phyloP scores from a whole-genome alignment of 495 filamentous ascomycete species.

The Hyaloscypha hepaticicola region DNA sequence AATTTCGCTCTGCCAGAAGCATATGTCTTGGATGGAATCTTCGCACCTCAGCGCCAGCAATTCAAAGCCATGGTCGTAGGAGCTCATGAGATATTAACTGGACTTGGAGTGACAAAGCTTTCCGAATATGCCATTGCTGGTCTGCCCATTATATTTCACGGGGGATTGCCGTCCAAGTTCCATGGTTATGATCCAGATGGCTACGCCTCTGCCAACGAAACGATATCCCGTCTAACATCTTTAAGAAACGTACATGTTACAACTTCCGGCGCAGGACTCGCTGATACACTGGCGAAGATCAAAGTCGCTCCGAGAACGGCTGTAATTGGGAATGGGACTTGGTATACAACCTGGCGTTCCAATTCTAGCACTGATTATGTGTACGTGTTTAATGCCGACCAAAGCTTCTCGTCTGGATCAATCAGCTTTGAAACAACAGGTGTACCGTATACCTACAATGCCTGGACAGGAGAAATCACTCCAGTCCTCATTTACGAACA shows the following conservation, averaged over 20 bases:
- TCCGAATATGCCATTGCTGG: conserved; percentile 40
- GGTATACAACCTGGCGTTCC: conserved; percentile 22
- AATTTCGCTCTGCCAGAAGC: conserved; percentile 44
- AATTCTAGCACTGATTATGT: conserved; percentile 35
- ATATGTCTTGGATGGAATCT: conserved; percentile 34
- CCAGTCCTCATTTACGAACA: conserved; percentile 36
- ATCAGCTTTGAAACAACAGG: conserved; percentile 33
- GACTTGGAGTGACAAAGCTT: conserved; percentile 37
- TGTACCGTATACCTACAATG: conserved; percentile 39
- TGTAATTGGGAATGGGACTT: neutral
- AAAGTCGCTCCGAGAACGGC: conserved; percentile 2
- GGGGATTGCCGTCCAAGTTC: conserved; percentile 34
- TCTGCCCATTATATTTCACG: conserved; percentile 44
- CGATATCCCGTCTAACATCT: conserved; percentile 24
- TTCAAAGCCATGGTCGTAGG: conserved; percentile 48
- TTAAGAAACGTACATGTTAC: conserved; percentile 1
- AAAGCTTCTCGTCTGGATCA: conserved; percentile 24
- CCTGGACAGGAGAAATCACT: conserved; percentile 43
- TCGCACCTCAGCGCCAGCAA: conserved; percentile 42
- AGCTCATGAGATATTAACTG: conserved; percentile 40
- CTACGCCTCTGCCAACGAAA: neutral
- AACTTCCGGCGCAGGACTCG: neutral
- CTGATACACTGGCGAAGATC: conserved; percentile 8
- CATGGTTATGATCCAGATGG: conserved; percentile 9
- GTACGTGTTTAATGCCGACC: conserved; percentile 42